phyloP scores from a whole-genome alignment of 2,329 filamentous ascomycete genomes.

The Davidsoniella eucalypti region DNA sequence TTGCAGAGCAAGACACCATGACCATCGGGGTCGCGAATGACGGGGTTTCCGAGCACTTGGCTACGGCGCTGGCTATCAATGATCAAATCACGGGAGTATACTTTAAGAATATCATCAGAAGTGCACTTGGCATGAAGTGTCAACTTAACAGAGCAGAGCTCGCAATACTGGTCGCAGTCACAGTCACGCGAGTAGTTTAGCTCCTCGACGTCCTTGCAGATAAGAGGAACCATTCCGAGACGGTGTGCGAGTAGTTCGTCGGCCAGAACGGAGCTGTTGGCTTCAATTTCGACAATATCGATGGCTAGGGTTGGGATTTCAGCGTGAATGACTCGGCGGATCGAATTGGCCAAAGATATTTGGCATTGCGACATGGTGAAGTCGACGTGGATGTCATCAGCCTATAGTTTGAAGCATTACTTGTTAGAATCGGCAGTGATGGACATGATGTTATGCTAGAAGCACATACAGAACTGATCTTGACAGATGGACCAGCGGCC shows the following conservation, averaged over 20 bases:
- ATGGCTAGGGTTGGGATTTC: constrained; percentile 92
- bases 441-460: not conserved
- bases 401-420: constrained; percentile 30
- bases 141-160: constrained; percentile 74
- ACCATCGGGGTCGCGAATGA: constrained; percentile 68
- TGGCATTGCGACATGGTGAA: constrained; percentile 85
- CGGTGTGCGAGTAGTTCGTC: constrained; percentile 94
- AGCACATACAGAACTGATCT: constrained; percentile 39
- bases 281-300: constrained; percentile 82
- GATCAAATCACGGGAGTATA: constrained; percentile 79
- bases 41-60: constrained; percentile 59
- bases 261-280: constrained; percentile 87
- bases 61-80: constrained; percentile 55
- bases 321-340: constrained; percentile 79
- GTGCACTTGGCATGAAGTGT: constrained; percentile 75
- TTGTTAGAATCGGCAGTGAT: not conserved
- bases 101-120: constrained; percentile 75
- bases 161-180: constrained; percentile 90
- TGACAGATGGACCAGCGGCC: constrained; percentile 38
- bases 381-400: constrained; percentile 65
- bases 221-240: constrained; percentile 75
- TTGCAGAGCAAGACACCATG: constrained; percentile 80
- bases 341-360: constrained; percentile 78
- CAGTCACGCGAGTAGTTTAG: constrained; percentile 85
- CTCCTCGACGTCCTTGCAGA: constrained; percentile 66